Base-by-base conservation (phyloP, 1,284 basidiomycete genomes). In the Apiotrichum akiyoshidainum region DNA sequence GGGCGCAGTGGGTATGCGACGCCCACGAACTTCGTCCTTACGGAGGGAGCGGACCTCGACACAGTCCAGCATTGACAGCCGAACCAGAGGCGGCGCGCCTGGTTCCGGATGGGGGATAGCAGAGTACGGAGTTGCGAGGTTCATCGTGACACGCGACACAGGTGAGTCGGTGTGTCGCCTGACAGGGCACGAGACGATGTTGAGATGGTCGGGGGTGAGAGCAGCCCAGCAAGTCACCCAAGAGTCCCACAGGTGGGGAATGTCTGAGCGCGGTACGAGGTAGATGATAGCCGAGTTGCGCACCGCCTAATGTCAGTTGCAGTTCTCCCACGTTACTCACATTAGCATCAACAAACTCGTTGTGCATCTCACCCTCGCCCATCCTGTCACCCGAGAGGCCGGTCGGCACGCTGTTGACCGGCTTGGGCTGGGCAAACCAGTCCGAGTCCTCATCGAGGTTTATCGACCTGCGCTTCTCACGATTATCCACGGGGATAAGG, bases 181-280 rank as follows among this genome's bases (percentile, higher is more conserved):
- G 10, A 57, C 44, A 14, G 71, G 19, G 54, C 60, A 50, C 54
- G 59, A 22, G 46, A 65, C 16, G 65, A 77, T 59, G 5, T 57
- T 50, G 12, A 76, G 60, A 2, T 52, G 39, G 1, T 53, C 56
- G 8, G 61, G 31, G 6, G 67, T 61, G 21, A 77, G 65, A 9
- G 61, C 60, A 0, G 64, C 74, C 67, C 65, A 72, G 6, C 70
- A 71, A 1, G 73, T 63, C 16, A 72, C 58, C 75, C 75, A 77
- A n/a, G 67, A 64, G 13, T 71, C 73, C 68, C 33, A 68, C 2
- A 68, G 69, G 59, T 68, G 69, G 9, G 71, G 71, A 6, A 67
- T 68, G 0, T 41, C 42, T 8, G 8, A 7, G 17, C n/a, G 42
- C 19, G 71, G 66, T 1, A 68, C 60, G 34, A 76, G 68, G 52